Percentiles rank a stretch among this genome's conserved stretches.
phyloP scores from a whole-genome alignment of 2,329 filamentous ascomycete species.

The Cordyceps cicadae region DNA sequence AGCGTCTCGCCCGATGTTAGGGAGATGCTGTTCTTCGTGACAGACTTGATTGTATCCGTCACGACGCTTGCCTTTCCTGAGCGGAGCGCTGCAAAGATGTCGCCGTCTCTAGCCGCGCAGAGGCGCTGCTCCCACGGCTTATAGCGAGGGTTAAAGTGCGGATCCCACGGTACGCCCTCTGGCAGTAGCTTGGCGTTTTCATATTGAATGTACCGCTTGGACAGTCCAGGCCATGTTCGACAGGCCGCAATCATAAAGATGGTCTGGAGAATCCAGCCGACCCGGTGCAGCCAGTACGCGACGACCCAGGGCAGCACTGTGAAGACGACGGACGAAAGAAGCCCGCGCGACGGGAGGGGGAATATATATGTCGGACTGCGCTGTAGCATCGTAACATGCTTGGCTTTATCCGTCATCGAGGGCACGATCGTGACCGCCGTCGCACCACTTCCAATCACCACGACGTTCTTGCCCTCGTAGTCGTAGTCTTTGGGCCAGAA shows the following conservation, averaged over 20 bases:
- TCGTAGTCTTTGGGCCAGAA: constrained; percentile 64
- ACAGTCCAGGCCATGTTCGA: constrained; percentile 36
- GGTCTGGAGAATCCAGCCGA: constrained; percentile 31
- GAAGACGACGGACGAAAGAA: constrained; percentile 23
- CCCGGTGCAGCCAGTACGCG: constrained; percentile 34
- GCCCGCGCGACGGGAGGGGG: constrained; percentile 32
- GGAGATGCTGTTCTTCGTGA: constrained; percentile 35
- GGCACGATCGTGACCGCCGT: constrained; percentile 61
- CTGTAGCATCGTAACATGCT: constrained; percentile 61
- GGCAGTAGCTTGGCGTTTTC: constrained; percentile 40
- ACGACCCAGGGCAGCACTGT: constrained; percentile 34
- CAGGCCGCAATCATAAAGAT: constrained; percentile 39
- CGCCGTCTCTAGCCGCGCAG: constrained; percentile 44
- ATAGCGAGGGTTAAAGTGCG: constrained; percentile 47
- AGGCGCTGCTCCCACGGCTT: constrained; percentile 61
- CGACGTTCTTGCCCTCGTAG: constrained; percentile 54
- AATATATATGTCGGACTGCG: constrained; percentile 56
- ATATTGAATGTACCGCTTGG: constrained; percentile 33
- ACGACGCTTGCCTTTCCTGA: constrained; percentile 32
- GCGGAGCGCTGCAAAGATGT: constrained; percentile 35
- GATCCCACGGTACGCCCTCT: constrained; percentile 35
- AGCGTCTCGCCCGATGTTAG: constrained; percentile 37
- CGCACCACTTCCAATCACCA: constrained; percentile 61
- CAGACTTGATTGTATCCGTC: constrained; percentile 37
- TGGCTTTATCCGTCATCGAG: constrained; percentile 47